Evolutionary conservation across 2,329 filamentous ascomycete species (phyloP).

Genomic region (Zelopaecilomyces penicillatus): DNA sequence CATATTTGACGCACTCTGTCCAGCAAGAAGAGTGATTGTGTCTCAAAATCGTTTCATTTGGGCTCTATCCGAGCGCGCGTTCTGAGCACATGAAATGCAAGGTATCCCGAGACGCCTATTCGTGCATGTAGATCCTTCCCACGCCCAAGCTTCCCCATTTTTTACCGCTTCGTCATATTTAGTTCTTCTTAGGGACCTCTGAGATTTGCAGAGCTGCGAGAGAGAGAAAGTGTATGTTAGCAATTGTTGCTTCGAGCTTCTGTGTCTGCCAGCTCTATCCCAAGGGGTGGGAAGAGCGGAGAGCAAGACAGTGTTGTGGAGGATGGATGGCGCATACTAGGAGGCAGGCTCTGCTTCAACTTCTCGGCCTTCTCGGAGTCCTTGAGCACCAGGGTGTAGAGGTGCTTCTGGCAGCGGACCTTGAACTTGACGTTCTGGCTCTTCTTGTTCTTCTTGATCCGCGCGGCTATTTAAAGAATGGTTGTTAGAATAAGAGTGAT

Average conservation of each 20-base stretch:
- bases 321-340: slow-evolving; percentile 57
- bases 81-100: slow-evolving; percentile 41
- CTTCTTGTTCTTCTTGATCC: slow-evolving; percentile 94
- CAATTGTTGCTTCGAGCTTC: too few species aligned
- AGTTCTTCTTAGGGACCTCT: slow-evolving; percentile 48
- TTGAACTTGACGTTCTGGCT: slow-evolving; percentile 98
- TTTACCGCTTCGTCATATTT: slow-evolving; percentile 19
- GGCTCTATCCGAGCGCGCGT: slow-evolving; percentile 30
- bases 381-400: slow-evolving; percentile 98
- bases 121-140: slow-evolving; percentile 31
- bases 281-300: not conserved
- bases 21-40: slow-evolving; percentile 7
- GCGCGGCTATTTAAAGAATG: slow-evolving; percentile 52
- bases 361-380: slow-evolving; percentile 99
- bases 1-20: too few species aligned
- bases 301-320: too few species aligned
- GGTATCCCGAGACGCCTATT: slow-evolving; percentile 49
- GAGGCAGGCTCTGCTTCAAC: slow-evolving; percentile 97
- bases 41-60: slow-evolving; percentile 28
- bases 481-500: slow-evolving; percentile 19
- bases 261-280: too few species aligned
- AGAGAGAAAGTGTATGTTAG: not conserved
- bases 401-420: slow-evolving; percentile 93
- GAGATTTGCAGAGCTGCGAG: slow-evolving; percentile 41
- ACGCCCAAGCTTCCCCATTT: slow-evolving; percentile 16